Percentiles rank a stretch among this genome's conserved stretches.
Evolutionary conservation across 345 rosid genomes (phyloP).

Genomic region (Eucalyptus melliodora): DNA sequence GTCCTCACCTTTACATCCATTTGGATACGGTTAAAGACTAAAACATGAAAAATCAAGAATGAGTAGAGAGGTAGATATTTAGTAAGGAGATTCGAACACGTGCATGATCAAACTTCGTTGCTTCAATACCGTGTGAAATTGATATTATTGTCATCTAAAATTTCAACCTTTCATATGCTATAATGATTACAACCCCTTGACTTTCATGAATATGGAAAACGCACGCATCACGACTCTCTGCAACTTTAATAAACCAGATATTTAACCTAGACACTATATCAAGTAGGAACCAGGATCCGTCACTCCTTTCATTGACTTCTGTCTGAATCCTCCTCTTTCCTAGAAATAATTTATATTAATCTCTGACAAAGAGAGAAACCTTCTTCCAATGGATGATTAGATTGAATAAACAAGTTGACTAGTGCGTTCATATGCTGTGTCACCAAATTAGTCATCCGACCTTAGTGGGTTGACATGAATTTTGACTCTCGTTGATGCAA

Average conservation of each 20-base stretch:
- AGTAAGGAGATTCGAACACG: neutral
- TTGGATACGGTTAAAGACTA: neutral
- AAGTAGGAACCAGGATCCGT: neutral
- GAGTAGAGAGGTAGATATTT: neutral
- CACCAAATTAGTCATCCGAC: slow-evolving; percentile 8
- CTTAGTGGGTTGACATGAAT: slow-evolving; percentile 36
- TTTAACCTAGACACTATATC: neutral
- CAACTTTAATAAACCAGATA: neutral
- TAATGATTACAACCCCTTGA: neutral
- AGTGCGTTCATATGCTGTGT: slow-evolving; percentile 16
- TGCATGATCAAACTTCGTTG: neutral
- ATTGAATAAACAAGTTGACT: slow-evolving; percentile 9
- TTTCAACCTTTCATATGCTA: neutral
- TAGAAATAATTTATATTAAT: neutral
- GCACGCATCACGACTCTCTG: neutral
- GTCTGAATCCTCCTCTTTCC: neutral
- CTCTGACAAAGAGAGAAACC: neutral
- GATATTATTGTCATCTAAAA: neutral
- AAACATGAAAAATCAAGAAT: neutral
- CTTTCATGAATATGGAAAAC: neutral
- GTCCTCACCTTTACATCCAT: neutral
- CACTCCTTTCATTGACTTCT: slow-evolving; percentile 10
- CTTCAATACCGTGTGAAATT: neutral
- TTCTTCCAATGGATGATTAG: slow-evolving; percentile 1
- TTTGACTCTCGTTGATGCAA: slow-evolving; percentile 28